Base-by-base conservation (phyloP, 2,329 filamentous ascomycete species). In the Canariomyces notabilis region DNA sequence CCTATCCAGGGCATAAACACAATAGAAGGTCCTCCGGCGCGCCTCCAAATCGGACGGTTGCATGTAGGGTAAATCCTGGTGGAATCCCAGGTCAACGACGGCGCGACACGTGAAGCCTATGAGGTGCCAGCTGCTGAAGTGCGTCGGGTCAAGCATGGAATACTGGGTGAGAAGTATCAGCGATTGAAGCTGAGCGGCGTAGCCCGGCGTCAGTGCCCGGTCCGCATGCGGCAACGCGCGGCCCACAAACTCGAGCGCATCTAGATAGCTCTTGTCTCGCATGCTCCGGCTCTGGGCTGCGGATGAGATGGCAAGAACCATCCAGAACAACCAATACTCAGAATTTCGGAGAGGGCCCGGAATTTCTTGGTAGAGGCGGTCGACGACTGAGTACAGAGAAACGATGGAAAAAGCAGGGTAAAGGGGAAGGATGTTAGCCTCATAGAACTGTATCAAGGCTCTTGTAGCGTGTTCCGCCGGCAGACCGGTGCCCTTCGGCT, bases 81-180 rank as follows among this genome's bases (percentile, higher is more conserved):
- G 93, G 48, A 94, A 82, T 6, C 93, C 93, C 22, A 96, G 70
- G 67, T 98, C 93, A 18, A 96, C 79, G 60, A 91, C 82, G 5
- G 89, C 87, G 48, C 91, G 81, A 33, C 87, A 87, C 6, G 91
- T 90, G 62, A 93, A 90, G 6, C 91, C 93, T 46, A 96, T 87
- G 51, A 96, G 68, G 54, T 93, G 90, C 90, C 93, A 97, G 58
- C 85, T 89, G 60, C 95, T 89, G 60, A 95, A 96, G 61, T 94
- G 89, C 34, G 83, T 80, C 2, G 91, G 90, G 58, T 97, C 90
- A 40, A 95, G 74, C 71, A 93, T 86, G 3, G 91, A 84, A 64
- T 95, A 97, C 57, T 95, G 82, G 0, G 89, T 89, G 42, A 97
- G 77, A 2, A 97, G 73, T 2, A 96, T 68, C 18, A 97, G 74